Evolutionary conservation across 139 green algal species (phyloP), one percentile per base, ranked within the genome.

Genomic region (Haematococcus lacustris): DNA sequence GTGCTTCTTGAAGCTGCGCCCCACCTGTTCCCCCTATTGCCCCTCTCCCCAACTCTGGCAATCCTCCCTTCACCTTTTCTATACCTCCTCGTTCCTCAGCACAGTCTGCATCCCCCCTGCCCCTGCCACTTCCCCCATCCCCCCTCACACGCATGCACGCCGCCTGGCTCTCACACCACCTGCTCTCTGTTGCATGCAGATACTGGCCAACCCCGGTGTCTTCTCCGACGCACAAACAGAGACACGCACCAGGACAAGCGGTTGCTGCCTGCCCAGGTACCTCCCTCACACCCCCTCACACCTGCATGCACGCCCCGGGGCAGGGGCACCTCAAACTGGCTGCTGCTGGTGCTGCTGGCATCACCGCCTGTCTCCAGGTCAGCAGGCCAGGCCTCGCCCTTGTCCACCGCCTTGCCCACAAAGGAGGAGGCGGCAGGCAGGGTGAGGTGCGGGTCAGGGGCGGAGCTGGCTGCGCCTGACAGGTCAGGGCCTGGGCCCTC

Each of bases 101-200:
- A n/a, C n/a, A n/a, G n/a, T n/a, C n/a, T n/a, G n/a, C n/a, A n/a
- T n/a, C n/a, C n/a, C n/a, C n/a, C n/a, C n/a, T n/a, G n/a, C n/a
- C n/a, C n/a, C n/a, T n/a, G n/a, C n/a, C n/a, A n/a, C n/a, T n/a
- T 33, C 61, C 25, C 61, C 21, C 9, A 41, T 9, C 40, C 28
- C 28, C 23, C 26, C 67, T 41, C 33, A 66, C 68, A 50, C 26
- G 74, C 74, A 41, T 75, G 68, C n/a, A 62, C 41, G 25, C 74
- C 68, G 1, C 34, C 28, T 40, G 40, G 66, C 59, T 38, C 9
- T n/a, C 60, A 32, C 43, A 40, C 61, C 3, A 72, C 68, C 30
- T 59, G 47, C 4, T 75, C 68, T 37, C 66, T 74, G 73, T 66
- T 77, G 34, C 59, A n/a, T n/a, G n/a, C n/a, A n/a, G n/a, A n/a